Evolutionary conservation across 1,139 yeast species (phyloP).

Genomic region (Geotrichum restrictum): DNA sequence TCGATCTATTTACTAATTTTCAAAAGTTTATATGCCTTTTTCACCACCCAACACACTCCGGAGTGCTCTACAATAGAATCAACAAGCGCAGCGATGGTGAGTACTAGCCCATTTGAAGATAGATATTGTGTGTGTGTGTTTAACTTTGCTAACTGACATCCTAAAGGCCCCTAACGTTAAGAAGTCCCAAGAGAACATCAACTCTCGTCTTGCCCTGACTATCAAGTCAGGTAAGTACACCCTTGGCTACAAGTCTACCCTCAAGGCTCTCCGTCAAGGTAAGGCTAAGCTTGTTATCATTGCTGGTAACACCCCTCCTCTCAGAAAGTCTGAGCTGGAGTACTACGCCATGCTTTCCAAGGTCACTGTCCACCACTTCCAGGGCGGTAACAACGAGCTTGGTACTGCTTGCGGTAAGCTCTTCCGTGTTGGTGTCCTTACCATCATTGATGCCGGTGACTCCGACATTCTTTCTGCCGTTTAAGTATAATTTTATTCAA

Average conservation of each 20-base stretch:
- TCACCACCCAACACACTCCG: slow-evolving; percentile 49
- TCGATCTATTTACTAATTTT: too few relatives aligned
- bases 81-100: slow-evolving; percentile 90
- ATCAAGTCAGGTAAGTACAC: slow-evolving; percentile 99
- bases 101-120: slow-evolving; percentile 45
- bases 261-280: slow-evolving; percentile 90
- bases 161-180: slow-evolving; percentile 87
- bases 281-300: slow-evolving; percentile 97
- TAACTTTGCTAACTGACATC: slow-evolving; percentile 20
- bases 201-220: slow-evolving; percentile 96
- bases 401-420: slow-evolving; percentile 99
- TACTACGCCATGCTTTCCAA: slow-evolving; percentile 99
- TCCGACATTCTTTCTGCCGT: slow-evolving; percentile 81
- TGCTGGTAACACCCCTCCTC: slow-evolving; percentile 99
- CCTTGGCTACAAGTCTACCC: slow-evolving; percentile 99
- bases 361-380: slow-evolving; percentile 96
- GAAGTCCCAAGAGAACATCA: slow-evolving; percentile 89
- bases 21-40: slow-evolving; percentile 1
- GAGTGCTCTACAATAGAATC: slow-evolving; percentile 58
- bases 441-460: slow-evolving; percentile 98
- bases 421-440: slow-evolving; percentile 98
- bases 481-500: slow-evolving; percentile 13
- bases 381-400: slow-evolving; percentile 99
- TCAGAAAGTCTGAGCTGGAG: slow-evolving; percentile 99
- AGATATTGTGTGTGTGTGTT: background rate